These are phyloP conservation scores for Adansonia gregorii DNA, from an alignment of 441 rosid genomes.

Conservation along the genomic window DNA sequence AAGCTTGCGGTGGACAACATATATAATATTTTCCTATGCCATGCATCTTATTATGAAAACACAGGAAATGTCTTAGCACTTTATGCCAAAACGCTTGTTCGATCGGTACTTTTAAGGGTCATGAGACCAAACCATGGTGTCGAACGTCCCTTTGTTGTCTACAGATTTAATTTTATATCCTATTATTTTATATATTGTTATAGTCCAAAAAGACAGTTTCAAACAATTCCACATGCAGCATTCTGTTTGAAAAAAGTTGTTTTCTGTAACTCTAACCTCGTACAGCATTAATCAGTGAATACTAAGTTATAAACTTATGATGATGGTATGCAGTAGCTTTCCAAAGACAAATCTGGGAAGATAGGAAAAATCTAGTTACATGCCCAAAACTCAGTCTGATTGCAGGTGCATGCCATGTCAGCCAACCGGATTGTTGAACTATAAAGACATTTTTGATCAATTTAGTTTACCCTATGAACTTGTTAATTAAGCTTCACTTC, in stretches of 20 bases:
- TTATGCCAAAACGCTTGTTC: no score
- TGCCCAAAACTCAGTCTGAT: slow-evolving; percentile 11
- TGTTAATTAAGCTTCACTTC: slow-evolving; percentile 22
- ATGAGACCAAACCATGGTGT: no score
- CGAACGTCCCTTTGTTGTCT: no score
- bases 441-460: slow-evolving; percentile 9
- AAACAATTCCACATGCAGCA: not conserved
- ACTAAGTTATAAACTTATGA: not conserved
- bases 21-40: no score
- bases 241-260: not conserved
- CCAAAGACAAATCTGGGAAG: not conserved
- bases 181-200: no score
- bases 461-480: slow-evolving; percentile 33
- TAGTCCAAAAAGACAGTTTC: no score
- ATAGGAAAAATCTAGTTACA: not conserved
- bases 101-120: no score
- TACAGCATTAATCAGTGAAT: not conserved
- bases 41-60: no score
- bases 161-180: no score
- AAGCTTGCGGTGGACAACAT: no score
- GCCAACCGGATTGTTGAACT: not conserved
- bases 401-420: not conserved
- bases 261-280: not conserved
- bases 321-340: not conserved
- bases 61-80: no score